Evolutionary conservation across 345 rosid genomes (phyloP), one percentile per base, ranked within the genome.

Genomic region (Moricandia moricandioides): DNA sequence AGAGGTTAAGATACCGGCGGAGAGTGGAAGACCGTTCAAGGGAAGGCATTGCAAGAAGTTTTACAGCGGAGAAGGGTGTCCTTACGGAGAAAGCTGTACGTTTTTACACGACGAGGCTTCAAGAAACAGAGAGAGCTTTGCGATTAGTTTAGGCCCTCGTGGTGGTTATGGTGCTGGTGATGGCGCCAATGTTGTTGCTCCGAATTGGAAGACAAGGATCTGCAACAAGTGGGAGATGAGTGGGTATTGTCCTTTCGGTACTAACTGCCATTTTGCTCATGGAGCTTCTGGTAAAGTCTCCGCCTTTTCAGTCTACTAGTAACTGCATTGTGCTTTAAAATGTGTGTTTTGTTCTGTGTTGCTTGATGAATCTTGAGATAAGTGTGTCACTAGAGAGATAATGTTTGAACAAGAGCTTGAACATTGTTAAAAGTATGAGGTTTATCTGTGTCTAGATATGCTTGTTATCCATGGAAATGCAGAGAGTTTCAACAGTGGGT

Each of bases 171-270:
- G 81, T 0, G 82, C 31, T 0, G 82, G 80, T 0, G 87, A 79
- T 0, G 79, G 73, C 1, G 82, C 62, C 11, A 78, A 70, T 31
- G 80, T 37, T 47, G 18, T 47, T 47, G 52, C 47, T 47, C 52
- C 18, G 52, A n/a, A 47, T 47, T 47, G 52, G 97, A 91, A 91
- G 81, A 89, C 96, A 0, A 85, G 93, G 83, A 86, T 93, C 47
- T 93, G 96, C 77, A 87, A 89, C 65, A 93, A 93, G 84, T 91
- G 91, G 96, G 92, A 91, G 83, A 79, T 83, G 26, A 88, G 94
- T 1, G 96, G 96, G 8, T 88, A 83, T 72, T 89, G 98, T 64
- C 97, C 96, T 0, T 91, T 86, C 75, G 98, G 94, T 49, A 81
- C 74, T 72, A 88, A 88, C 69, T 94, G 96, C 77, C 91, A 85